phyloP scores from a whole-genome alignment of 2,329 filamentous ascomycete species.

The Tolypocladium nubicola region DNA sequence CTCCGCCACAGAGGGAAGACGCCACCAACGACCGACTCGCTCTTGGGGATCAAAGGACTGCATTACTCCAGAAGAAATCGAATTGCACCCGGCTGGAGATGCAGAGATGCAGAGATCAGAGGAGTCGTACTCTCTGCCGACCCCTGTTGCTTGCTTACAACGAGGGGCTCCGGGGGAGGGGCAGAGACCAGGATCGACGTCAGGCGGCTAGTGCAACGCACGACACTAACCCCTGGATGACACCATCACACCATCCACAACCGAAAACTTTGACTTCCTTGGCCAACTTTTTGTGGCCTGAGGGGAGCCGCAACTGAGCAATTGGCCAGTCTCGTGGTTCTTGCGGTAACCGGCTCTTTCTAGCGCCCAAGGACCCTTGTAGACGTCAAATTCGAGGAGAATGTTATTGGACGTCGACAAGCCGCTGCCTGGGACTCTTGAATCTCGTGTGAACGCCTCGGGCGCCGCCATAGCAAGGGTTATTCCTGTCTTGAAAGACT shows the following conservation, averaged over 20 bases:
- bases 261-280: neutral
- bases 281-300: neutral
- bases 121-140: neutral
- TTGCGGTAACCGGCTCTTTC: neutral
- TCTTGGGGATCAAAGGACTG: no score
- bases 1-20: neutral
- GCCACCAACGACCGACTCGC: neutral
- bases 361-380: neutral
- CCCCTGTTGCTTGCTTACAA: neutral
- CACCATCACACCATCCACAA: slow-evolving; percentile 5
- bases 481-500: neutral
- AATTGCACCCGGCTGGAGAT: no score
- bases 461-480: neutral
- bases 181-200: neutral
- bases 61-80: no score
- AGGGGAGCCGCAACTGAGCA: neutral
- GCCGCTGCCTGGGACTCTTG: neutral
- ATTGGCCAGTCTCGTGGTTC: neutral
- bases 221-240: slow-evolving; percentile 7
- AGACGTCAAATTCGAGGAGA: neutral
- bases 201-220: slow-evolving; percentile 2
- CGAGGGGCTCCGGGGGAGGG: neutral
- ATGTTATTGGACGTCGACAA: neutral
- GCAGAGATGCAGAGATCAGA: neutral
- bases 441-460: neutral